Evolutionary conservation across 371 early-diverging fungal species (phyloP), one percentile per base, ranked within the genome.

Genomic region (Rhizopus delemar): DNA sequence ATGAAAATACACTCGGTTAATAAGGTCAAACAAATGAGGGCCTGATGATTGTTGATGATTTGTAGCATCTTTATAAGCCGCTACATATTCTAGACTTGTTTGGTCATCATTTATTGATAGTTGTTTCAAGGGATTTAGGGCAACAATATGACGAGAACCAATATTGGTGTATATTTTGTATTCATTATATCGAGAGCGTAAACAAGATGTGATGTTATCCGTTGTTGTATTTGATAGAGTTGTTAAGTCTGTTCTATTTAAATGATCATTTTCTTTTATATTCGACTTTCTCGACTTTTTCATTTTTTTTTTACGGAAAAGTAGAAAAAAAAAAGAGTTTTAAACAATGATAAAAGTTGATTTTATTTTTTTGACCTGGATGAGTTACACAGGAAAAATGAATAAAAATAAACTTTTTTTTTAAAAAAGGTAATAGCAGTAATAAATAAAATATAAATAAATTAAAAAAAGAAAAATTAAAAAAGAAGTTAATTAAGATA

Each of bases 11-110:
- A 86, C 84, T 15, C 77, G 71, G 22, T 81, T 83, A 5, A 81
- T 86, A 51, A 90, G 73, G 52, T 90, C 86, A 73, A 90, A 96
- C 11, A 93, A 84, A 71, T 96, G 98, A 4, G 98, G 94, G 3
- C 82, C 70, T 59, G 84, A 63, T n/a, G 52, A 71, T 61, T 33
- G 68, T 58, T 36, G 64, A 45, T 33, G 63, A 57, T 13, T 69
- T 56, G 60, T 56, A 15, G 82, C 69, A 58, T 83, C 82, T 63
- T 84, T 83, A 66, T 87, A 87, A 46, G 83, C 83, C 38, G 85
- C 76, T 9, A 86, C 89, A 68, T 92, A 90, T 51, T 90, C 87
- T 63, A 90, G 81, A 28, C 88, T 81, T 11, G 81, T 68, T 34
- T 78, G 80, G 60, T 90, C 92, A 38, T 80, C 68, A 50, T 80